phyloP scores from a whole-genome alignment of 192 early-diverging fungal species.

The Mortierella antarctica region DNA sequence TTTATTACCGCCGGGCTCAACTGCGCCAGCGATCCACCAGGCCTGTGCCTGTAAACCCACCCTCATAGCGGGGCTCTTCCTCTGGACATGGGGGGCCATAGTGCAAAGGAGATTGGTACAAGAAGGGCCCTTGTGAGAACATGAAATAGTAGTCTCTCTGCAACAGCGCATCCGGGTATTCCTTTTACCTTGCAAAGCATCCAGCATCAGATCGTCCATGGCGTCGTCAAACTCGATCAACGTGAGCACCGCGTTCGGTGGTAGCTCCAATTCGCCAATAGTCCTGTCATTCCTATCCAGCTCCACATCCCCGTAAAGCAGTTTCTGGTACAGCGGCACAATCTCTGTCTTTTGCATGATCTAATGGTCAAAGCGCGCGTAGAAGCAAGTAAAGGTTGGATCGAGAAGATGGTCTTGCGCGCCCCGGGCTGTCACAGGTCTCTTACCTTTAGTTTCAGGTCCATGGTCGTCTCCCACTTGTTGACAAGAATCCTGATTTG shows the following conservation, averaged over 20 bases:
- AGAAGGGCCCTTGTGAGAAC: too few species aligned
- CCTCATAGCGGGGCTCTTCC: constrained; percentile 4
- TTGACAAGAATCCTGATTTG: constrained; percentile 14
- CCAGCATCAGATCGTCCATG: constrained; percentile 13
- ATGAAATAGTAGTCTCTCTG: too few species aligned
- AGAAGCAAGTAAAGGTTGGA: background rate
- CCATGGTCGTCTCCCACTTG: constrained; percentile 38
- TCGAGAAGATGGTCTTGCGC: background rate
- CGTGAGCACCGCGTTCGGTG: constrained; percentile 29
- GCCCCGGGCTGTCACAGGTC: too few species aligned
- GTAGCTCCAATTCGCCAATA: constrained; percentile 32
- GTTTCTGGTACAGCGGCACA: constrained; percentile 44
- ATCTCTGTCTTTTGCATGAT: constrained; percentile 42
- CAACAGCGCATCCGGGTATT: background rate
- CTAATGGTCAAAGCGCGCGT: background rate
- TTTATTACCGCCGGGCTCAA: too few species aligned
- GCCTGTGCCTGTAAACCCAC: constrained; percentile 45
- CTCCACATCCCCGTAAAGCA: constrained; percentile 20
- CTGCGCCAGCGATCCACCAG: constrained; percentile 22
- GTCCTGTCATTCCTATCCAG: constrained; percentile 43
- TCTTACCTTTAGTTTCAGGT: constrained; percentile 37
- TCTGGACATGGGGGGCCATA: background rate
- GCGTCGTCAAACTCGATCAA: constrained; percentile 41
- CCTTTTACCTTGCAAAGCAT: constrained; percentile 25
- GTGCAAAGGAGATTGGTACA: background rate